phyloP scores from a whole-genome alignment of 768 basidiomycete genomes.

The Lactifluus subvellereus region DNA sequence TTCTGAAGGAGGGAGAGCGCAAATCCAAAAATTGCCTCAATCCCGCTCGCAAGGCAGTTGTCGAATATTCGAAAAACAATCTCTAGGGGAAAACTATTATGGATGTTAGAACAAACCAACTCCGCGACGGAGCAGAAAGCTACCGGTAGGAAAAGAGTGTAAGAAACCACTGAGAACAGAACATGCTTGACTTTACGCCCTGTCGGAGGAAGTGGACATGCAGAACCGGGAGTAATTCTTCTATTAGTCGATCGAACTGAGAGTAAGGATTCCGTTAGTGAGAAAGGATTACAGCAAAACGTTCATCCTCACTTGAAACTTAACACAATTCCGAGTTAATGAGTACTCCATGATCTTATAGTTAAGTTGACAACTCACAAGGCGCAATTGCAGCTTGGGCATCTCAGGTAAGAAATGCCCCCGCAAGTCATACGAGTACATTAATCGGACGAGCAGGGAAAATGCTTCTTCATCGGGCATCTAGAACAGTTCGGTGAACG shows the following conservation, averaged over 20 bases:
- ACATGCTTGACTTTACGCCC: slow-evolving; percentile 97
- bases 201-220: slow-evolving; percentile 92
- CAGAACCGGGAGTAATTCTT: slow-evolving; percentile 87
- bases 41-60: slow-evolving; percentile 92
- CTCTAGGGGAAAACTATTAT: slow-evolving; percentile 78
- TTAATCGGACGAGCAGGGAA: slow-evolving; percentile 86
- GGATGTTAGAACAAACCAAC: background rate
- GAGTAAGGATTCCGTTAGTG: slow-evolving; percentile 12
- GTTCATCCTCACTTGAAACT: slow-evolving; percentile 51
- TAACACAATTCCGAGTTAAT: background rate
- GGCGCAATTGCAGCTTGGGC: slow-evolving; percentile 91
- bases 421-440: slow-evolving; percentile 94
- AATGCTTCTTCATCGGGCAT: slow-evolving; percentile 99
- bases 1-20: slow-evolving; percentile 80
- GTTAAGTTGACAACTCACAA: slow-evolving; percentile 45
- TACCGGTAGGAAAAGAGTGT: slow-evolving; percentile 95
- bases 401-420: slow-evolving; percentile 99
- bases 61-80: slow-evolving; percentile 96
- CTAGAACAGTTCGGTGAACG: slow-evolving; percentile 37
- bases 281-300: background rate
- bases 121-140: slow-evolving; percentile 23
- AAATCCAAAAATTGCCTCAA: slow-evolving; percentile 96
- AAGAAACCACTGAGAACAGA: slow-evolving; percentile 97
- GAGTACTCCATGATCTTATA: background rate
- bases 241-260: slow-evolving; percentile 90